These are phyloP conservation scores for Pseudogymnoascus sp. DNA, from an alignment of 2,329 filamentous ascomycete genomes.

Conservation along the genomic window DNA sequence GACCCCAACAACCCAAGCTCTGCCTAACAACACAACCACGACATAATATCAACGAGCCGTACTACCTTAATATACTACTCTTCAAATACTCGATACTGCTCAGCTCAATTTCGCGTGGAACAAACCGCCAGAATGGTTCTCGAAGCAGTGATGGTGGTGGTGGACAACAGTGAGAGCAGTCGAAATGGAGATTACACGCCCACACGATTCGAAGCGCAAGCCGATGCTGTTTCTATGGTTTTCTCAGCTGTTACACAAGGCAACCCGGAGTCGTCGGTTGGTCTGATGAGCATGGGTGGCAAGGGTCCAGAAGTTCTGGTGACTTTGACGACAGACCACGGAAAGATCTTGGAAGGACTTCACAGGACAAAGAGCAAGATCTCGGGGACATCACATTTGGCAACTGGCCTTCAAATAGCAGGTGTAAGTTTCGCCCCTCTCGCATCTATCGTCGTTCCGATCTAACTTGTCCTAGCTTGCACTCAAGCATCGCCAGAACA, in stretches of 20 bases:
- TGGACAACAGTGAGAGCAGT: constrained; percentile 98
- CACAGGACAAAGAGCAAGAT: constrained; percentile 89
- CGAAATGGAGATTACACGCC: constrained; percentile 91
- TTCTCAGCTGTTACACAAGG: constrained; percentile 93
- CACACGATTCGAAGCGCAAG: constrained; percentile 91
- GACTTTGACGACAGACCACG: constrained; percentile 91
- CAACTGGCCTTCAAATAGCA: constrained; percentile 91
- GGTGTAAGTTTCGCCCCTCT: constrained; percentile 53
- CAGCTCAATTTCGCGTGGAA: neutral
- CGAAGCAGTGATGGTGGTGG: constrained; percentile 98
- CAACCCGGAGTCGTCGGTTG: constrained; percentile 94
- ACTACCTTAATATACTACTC: neutral
- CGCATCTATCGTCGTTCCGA: neutral
- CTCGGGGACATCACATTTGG: constrained; percentile 76
- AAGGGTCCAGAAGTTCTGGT: constrained; percentile 96
- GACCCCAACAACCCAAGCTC: constrained; percentile 11
- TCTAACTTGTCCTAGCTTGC: constrained; percentile 57
- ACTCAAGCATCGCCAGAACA: constrained; percentile 96
- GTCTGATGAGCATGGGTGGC: constrained; percentile 97
- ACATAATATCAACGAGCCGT: neutral
- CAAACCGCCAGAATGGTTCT: constrained; percentile 72
- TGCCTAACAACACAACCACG: constrained; percentile 5
- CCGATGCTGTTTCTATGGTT: constrained; percentile 88
- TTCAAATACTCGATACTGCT: neutral
- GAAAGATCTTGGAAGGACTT: constrained; percentile 86